Percentiles rank a stretch among this genome's conserved stretches.
Evolutionary conservation across 371 early-diverging fungal genomes (phyloP).

Genomic region (Cokeromyces recurvatus): DNA sequence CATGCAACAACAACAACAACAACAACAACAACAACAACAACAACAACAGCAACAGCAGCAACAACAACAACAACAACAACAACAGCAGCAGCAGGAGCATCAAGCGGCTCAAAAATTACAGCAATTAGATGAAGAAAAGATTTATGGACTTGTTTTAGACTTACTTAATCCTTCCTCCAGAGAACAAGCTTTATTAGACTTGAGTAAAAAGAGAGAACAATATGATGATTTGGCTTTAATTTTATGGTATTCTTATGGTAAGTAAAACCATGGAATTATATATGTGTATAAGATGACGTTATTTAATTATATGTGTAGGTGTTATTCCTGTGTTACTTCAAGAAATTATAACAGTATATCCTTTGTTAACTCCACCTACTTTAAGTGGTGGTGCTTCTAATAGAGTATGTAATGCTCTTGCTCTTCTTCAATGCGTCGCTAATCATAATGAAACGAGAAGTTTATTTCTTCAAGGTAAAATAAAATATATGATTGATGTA

Average conservation of each 20-base stretch:
- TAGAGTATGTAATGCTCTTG: slow-evolving; percentile 95
- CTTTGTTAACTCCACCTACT: slow-evolving; percentile 81
- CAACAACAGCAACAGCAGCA: slow-evolving; percentile 22
- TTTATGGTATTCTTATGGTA: slow-evolving; percentile 95
- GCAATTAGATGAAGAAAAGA: slow-evolving; percentile 71
- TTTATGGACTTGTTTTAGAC: slow-evolving; percentile 85
- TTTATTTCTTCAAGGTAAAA: slow-evolving; percentile 75
- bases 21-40: slow-evolving; percentile 23
- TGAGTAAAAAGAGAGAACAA: slow-evolving; percentile 91
- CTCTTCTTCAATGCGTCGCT: slow-evolving; percentile 94
- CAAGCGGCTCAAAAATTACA: slow-evolving; percentile 33
- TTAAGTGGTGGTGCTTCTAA: slow-evolving; percentile 88
- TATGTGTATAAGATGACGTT: too few relatives aligned
- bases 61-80: slow-evolving; percentile 22
- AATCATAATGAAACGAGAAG: slow-evolving; percentile 90
- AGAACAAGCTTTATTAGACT: slow-evolving; percentile 87
- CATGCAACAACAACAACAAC: slow-evolving; percentile 25
- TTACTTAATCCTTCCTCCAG: slow-evolving; percentile 73
- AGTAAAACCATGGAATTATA: slow-evolving; percentile 4
- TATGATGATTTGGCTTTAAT: slow-evolving; percentile 92
- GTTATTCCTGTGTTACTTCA: slow-evolving; percentile 93
- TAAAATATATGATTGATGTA: not conserved
- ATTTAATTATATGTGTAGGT: slow-evolving; percentile 36
- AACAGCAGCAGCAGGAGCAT: slow-evolving; percentile 12
- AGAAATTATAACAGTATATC: slow-evolving; percentile 93